Conservation (phyloP, 257 asterid genomes). For the Ligustrum vulgare region DNA sequence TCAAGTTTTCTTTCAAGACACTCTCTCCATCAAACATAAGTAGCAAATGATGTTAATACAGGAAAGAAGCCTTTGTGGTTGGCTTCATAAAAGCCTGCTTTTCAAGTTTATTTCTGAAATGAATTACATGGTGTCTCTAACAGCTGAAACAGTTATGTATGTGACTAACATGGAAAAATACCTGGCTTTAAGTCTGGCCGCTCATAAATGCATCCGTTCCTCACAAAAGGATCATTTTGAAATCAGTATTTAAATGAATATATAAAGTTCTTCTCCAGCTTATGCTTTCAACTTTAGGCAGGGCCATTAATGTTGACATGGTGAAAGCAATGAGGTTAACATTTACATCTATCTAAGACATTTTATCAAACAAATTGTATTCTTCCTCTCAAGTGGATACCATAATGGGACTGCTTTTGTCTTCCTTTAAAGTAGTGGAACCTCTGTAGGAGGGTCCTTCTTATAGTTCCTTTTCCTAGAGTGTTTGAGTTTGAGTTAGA, state of each 20-base stretch:
- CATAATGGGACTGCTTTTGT: no score
- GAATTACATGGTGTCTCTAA: neutral
- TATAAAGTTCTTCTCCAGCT: neutral
- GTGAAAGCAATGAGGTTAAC: neutral
- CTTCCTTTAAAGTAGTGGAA: no score
- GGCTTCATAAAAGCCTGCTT: neutral
- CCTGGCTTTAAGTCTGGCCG: neutral
- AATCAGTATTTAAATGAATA: no score
- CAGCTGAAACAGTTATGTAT: neutral
- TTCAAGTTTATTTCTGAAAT: neutral
- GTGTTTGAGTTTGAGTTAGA: no score
- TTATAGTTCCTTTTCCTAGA: no score
- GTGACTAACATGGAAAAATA: neutral
- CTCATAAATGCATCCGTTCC: neutral
- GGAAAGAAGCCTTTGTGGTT: neutral
- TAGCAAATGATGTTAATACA: neutral
- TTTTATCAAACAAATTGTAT: neutral
- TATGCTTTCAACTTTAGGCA: neutral
- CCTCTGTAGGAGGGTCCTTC: no score
- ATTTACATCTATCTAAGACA: neutral
- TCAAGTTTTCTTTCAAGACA: neutral
- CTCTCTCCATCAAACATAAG: neutral
- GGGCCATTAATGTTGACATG: neutral
- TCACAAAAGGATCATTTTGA: neutral
- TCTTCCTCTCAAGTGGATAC: neutral